Evolutionary conservation across 768 basidiomycete genomes (phyloP), one percentile per base, ranked within the genome.

Genomic region (Coprinopsis cinerea): DNA sequence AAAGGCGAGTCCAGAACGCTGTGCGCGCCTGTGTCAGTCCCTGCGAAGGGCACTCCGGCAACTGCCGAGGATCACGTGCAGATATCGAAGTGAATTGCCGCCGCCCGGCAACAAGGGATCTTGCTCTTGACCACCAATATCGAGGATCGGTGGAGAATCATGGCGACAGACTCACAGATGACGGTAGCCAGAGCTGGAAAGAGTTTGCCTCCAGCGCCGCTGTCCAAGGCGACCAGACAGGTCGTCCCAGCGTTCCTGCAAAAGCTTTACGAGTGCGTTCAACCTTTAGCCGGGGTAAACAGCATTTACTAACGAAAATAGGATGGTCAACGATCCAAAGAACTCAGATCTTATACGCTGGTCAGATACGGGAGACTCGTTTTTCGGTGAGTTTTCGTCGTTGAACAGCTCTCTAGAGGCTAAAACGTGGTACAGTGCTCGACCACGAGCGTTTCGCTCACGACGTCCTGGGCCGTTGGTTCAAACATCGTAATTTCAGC

Each of bases 401-500:
- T 47, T 23, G 28, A 30, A 30, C 5, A 22, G 7, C 27, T 11
- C 3, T 22, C 3, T n/a, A n/a, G n/a, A n/a, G n/a, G 18, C 36
- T 44, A 45, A 34, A 17, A 24, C 20, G 26, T 34, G 23, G 17
- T 44, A 4, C 59, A 96, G 94, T 98, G 24, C 81, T 91, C 30
- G 90, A 95, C 65, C 88, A 90, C 58, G 92, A 95, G 64, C 83
- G 83, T 24, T 90, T 98, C 63, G 88, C 91, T 1, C 81, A 82
- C 32, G 88, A 95, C 65, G 81, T 96, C 26, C 80, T 98, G 5
- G 91, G 91, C 2, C 79, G 83, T 36, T 98, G 88, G 83, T 99
- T 97, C 82, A 99, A 99, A 65, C 96, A 98, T 69, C 83, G 87
- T 53, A 96, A 95, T 64, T 98, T 96, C 67, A 79, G 81, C 50